Conservation (phyloP, 148 eudicot species). For the Rhododendron molle region DNA sequence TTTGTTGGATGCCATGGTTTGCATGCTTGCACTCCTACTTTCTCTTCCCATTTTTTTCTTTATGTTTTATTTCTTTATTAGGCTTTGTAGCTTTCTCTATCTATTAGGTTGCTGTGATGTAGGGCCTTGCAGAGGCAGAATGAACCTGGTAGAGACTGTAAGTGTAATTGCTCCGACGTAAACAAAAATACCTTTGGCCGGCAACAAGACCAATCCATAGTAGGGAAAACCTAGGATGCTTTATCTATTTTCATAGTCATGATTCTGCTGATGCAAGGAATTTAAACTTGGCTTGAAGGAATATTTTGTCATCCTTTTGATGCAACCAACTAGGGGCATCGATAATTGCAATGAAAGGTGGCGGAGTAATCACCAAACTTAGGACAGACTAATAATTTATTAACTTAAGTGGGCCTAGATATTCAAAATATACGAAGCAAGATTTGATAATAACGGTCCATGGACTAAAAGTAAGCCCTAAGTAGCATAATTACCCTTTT, state of each 20-base stretch:
- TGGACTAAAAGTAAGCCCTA: background rate
- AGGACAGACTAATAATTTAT: background rate
- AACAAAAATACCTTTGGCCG: background rate
- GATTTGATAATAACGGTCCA: background rate
- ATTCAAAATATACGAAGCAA: background rate
- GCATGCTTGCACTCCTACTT: no score
- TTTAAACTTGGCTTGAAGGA: background rate
- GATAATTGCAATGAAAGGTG: background rate
- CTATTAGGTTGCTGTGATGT: background rate
- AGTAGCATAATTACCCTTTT: background rate
- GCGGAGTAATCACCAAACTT: background rate
- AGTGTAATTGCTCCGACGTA: background rate
- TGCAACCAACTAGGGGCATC: background rate
- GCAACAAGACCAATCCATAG: background rate
- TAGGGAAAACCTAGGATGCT: background rate
- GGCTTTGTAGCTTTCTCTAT: background rate
- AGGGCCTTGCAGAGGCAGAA: background rate
- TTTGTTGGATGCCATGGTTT: no score
- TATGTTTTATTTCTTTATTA: background rate
- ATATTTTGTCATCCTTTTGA: background rate
- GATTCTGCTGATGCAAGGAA: no score
- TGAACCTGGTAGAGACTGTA: background rate
- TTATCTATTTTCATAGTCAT: no score
- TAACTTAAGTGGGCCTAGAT: background rate
- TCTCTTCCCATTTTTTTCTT: no score